These are phyloP conservation scores for Corymbia calophylla DNA, from an alignment of 441 rosid species.

Conservation along the genomic window DNA sequence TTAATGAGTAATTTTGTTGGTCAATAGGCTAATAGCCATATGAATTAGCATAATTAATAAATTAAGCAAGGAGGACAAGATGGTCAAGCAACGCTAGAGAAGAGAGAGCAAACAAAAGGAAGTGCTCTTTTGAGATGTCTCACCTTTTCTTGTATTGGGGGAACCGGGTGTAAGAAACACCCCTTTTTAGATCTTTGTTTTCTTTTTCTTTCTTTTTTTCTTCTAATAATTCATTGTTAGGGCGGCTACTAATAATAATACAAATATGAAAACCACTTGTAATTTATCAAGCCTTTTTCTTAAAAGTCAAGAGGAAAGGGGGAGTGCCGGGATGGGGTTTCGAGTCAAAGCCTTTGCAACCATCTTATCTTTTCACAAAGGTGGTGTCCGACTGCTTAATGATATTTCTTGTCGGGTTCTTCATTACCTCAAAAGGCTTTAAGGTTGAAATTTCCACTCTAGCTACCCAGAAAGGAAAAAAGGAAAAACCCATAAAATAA, in stretches of 20 bases:
- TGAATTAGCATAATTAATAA: neutral
- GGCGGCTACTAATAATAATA: constrained; percentile 16
- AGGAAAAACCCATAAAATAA: neutral
- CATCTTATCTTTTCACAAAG: neutral
- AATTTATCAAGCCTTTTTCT: neutral
- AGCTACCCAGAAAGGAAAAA: neutral
- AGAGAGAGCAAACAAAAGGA: constrained; percentile 8
- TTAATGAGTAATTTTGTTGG: neutral
- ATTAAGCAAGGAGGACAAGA: neutral
- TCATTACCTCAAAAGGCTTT: neutral
- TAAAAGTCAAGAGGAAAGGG: neutral
- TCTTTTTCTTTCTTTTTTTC: neutral
- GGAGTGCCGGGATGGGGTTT: neutral
- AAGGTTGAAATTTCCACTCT: neutral
- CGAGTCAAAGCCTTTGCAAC: neutral
- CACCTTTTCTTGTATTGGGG: constrained; percentile 13
- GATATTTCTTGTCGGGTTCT: neutral
- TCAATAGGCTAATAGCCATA: rapidly evolving
- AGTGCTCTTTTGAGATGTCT: constrained; percentile 11
- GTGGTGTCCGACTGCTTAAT: neutral
- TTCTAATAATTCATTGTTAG: constrained; percentile 21
- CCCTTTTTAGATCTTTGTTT: neutral
- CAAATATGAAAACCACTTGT: neutral
- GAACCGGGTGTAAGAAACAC: constrained; percentile 10
- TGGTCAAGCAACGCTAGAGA: neutral